A percentile compares a stretch with the other conserved stretches of the same genome.
phyloP scores from a whole-genome alignment of 345 rosid species.

The Anacardium occidentale region DNA sequence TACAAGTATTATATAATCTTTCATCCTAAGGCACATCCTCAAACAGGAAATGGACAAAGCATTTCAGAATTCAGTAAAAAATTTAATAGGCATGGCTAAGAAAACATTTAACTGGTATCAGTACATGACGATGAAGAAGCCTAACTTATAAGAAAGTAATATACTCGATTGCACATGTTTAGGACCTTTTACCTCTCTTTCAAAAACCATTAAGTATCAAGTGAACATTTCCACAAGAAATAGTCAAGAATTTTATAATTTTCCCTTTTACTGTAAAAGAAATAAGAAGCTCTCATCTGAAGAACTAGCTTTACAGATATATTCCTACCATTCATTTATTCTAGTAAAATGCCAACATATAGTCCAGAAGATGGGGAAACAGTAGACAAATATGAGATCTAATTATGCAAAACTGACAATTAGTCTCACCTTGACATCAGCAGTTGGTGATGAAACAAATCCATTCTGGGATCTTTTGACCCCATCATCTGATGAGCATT shows the following conservation, averaged over 20 bases:
- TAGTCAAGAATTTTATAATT: not conserved
- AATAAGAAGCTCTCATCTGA: no score
- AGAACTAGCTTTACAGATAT: no score
- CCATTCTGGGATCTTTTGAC: constrained; percentile 67
- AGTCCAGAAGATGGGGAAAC: no score
- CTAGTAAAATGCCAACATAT: no score
- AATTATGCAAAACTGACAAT: not conserved
- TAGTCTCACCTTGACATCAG: constrained; percentile 48
- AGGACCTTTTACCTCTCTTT: not conserved
- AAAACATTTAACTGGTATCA: not conserved
- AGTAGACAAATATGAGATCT: no score
- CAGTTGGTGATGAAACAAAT: constrained; percentile 45
- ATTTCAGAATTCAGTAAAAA: not conserved
- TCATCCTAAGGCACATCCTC: not conserved
- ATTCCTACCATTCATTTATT: no score
- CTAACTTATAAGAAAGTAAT: not conserved
- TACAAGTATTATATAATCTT: not conserved
- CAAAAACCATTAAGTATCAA: not conserved
- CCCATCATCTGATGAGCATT: constrained; percentile 62
- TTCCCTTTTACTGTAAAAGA: not conserved
- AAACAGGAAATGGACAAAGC: not conserved
- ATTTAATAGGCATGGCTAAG: not conserved
- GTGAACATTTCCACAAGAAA: not conserved
- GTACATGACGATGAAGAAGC: not conserved
- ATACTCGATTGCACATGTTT: not conserved